A percentile compares a stretch with the other conserved stretches of the same genome.
phyloP scores from a whole-genome alignment of 257 asterid genomes.

The Ballota nigra region DNA sequence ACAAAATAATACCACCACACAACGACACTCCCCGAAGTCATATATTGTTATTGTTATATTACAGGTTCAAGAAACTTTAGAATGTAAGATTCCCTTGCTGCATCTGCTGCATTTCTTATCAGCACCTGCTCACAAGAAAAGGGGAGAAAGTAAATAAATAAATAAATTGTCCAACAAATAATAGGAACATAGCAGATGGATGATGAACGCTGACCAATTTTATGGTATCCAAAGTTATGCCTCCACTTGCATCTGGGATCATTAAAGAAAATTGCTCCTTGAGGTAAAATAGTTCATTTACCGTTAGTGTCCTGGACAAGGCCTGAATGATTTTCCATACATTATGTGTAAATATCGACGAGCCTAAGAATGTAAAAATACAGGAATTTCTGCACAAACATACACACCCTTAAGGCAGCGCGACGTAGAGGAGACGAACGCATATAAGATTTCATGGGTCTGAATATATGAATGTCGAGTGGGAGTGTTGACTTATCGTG shows the following conservation, averaged over 20 bases:
- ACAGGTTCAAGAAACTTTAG: constrained; percentile 57
- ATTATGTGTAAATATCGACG: neutral
- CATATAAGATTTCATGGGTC: constrained; percentile 65
- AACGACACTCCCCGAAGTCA: neutral
- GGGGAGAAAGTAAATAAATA: neutral
- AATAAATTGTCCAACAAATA: neutral
- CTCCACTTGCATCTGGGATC: constrained; percentile 31
- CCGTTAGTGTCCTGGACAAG: constrained; percentile 29
- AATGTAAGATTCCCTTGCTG: constrained; percentile 53
- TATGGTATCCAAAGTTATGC: constrained; percentile 36
- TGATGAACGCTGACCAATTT: constrained; percentile 21
- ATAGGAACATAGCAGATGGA: neutral
- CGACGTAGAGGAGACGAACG: constrained; percentile 63
- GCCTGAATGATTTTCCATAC: constrained; percentile 27
- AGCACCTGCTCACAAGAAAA: constrained; percentile 42
- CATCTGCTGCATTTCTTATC: constrained; percentile 45
- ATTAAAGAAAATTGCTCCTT: constrained; percentile 33
- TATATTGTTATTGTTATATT: constrained; percentile 25
- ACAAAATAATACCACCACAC: neutral
- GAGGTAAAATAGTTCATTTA: constrained; percentile 32
- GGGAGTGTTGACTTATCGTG: constrained; percentile 32
- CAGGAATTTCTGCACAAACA: neutral
- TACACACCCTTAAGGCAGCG: constrained; percentile 72
- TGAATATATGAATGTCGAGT: constrained; percentile 51
- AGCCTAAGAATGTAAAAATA: neutral